Evolutionary conservation across 2,329 filamentous ascomycete species (phyloP), one percentile per base, ranked within the genome.

Genomic region (Sclerotinia minor): DNA sequence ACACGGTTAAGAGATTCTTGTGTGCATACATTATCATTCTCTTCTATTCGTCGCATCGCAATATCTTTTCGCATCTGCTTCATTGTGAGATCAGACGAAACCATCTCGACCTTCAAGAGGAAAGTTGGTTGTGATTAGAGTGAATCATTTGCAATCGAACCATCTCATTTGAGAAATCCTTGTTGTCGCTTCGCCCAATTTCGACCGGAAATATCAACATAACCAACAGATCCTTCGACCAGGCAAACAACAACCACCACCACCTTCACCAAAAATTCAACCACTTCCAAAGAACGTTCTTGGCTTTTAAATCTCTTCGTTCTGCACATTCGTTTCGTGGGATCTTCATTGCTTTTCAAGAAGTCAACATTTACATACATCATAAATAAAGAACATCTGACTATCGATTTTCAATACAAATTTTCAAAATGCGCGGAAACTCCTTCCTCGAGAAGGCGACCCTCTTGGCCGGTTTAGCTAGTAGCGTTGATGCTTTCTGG

Each of bases 401-500:
- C 17, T 19, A 38, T 53, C 60, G 24, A 53, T 41, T 21, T 26
- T 19, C 26, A 11, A 49, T 35, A 21, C 24, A 5, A 58, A 49
- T 1, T 26, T 21, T 38, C 65, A 67, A 52, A 54, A 67, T 67
- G 65, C 65, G 65, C 13, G 55, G 65, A 24, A 7, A 38, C 49
- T 63, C 29, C 24, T 45, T 67, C 32, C 5, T 67, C 24, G 9
- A 67, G 26, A 68, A 58, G 13, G 26, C 50, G 26, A 35, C 50
- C 6, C n/a, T 63, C 21, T 13, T 68, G 9, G 32, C 57, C 4
- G 49, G 47, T 35, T 63, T 44, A 24, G 53, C 35, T 29, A 41
- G 52, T 17, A 44, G 29, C 4, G 83, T 82, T 58, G 76, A 84
- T 73, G 93, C 90, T 69, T 97, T 97, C 79, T 97, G 92, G 92